Percentiles rank a stretch among this genome's conserved stretches.
Conservation (phyloP, 192 early-diverging fungal genomes). For the Gorgonomyces haynaldii region DNA sequence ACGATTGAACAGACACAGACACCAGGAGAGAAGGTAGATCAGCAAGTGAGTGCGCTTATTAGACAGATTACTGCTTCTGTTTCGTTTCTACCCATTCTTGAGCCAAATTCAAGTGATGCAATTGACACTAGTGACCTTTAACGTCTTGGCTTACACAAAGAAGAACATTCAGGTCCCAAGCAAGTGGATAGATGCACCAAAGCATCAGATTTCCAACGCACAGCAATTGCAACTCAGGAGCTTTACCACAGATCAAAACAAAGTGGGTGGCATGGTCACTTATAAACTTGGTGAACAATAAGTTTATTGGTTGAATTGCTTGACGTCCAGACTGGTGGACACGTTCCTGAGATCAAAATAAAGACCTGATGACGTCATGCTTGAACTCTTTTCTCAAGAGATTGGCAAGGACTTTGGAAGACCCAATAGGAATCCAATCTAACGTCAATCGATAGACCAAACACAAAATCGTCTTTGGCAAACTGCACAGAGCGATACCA, state of each 20-base stretch:
- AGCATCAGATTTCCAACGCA: conserved; percentile 65
- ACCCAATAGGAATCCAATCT: conserved; percentile 82
- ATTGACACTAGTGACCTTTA: conserved; percentile 61
- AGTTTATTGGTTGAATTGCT: too few relatives aligned
- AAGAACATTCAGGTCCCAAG: conserved; percentile 73
- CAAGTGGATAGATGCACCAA: conserved; percentile 75
- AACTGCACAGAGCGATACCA: conserved; percentile 80
- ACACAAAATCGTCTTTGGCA: conserved; percentile 64
- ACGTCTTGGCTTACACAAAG: conserved; percentile 80
- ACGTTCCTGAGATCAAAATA: conserved; percentile 1
- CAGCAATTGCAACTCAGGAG: conserved; percentile 76
- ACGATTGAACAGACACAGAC: conserved; percentile 8
- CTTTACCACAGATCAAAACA: conserved; percentile 74
- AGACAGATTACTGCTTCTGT: conserved; percentile 85
- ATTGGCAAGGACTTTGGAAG: conserved; percentile 80
- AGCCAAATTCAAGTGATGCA: conserved; percentile 46
- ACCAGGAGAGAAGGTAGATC: conserved; percentile 49
- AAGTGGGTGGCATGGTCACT: conserved; percentile 74
- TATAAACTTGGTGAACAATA: conserved; percentile 64
- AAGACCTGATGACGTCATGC: conserved; percentile 25
- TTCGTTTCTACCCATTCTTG: conserved; percentile 78
- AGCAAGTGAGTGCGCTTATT: conserved; percentile 80
- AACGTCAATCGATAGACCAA: too few relatives aligned
- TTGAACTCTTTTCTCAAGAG: conserved; percentile 79
- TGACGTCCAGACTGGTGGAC: too few relatives aligned